A percentile compares a stretch with the other conserved stretches of the same genome.
These are phyloP conservation scores for Acacia pycnantha DNA, from an alignment of 331 rosid species.

Conservation along the genomic window DNA sequence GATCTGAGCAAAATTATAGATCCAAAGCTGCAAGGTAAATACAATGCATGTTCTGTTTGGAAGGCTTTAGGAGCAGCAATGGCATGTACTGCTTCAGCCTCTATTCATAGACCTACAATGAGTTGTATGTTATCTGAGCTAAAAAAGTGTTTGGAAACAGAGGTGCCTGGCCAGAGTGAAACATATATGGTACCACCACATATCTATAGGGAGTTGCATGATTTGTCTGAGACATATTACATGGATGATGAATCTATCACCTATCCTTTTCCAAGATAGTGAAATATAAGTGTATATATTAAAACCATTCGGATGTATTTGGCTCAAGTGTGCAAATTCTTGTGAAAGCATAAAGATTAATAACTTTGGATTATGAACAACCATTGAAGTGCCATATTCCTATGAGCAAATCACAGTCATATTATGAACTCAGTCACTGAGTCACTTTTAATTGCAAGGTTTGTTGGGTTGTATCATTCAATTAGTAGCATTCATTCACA, in stretches of 20 bases:
- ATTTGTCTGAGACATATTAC: slow-evolving; percentile 40
- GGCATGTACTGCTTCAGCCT: slow-evolving; percentile 48
- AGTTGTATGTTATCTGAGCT: slow-evolving; percentile 45
- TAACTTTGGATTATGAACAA: neutral
- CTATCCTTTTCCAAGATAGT: slow-evolving; percentile 35
- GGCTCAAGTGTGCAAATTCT: slow-evolving; percentile 1
- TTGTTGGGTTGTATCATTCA: neutral
- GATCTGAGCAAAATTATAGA: slow-evolving; percentile 41
- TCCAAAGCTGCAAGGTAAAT: slow-evolving; percentile 46
- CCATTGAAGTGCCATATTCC: neutral
- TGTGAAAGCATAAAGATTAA: neutral
- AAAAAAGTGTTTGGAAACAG: slow-evolving; percentile 40
- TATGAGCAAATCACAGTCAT: neutral
- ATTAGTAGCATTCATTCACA: neutral
- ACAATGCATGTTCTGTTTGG: slow-evolving; percentile 33
- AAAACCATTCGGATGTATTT: neutral
- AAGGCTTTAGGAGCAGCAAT: slow-evolving; percentile 52
- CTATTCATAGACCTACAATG: slow-evolving; percentile 55
- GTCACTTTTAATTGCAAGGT: neutral
- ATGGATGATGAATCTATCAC: slow-evolving; percentile 39
- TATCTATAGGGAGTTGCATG: slow-evolving; percentile 14
- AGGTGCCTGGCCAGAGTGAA: slow-evolving; percentile 33
- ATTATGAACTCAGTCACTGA: neutral
- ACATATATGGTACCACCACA: slow-evolving; percentile 20
- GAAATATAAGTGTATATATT: neutral